Evolutionary conservation across 805 yeast genomes (phyloP), one percentile per base, ranked within the genome.

Genomic region (Tetrapisispora namnaoensis): DNA sequence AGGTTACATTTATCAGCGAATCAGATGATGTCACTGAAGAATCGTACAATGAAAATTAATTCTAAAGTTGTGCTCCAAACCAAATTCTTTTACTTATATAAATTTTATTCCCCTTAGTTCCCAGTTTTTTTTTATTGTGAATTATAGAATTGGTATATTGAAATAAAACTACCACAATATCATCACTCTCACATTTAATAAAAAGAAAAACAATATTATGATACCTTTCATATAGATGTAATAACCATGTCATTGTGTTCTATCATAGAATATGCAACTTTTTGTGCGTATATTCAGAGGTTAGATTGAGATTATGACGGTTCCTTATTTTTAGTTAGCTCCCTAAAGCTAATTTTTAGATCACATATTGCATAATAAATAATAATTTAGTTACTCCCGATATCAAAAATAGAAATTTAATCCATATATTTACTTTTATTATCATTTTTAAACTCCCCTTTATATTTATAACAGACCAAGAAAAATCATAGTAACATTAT

Each of bases 1-100:
- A 65, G 53, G 66, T 65, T 35, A 63, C 69, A n/a, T 65, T 65
- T 51, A 65, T 65, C 32, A 60, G 67, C 14, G 64, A 61, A 53
- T 55, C 66, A 28, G 65, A 58, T 20, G 56, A 47, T 24, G 58
- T 57, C 32, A 55, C 61, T 10, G 60, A 57, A 20, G 65, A 61
- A 49, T 53, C 44, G 3, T 43, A 37, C 41, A 39, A 47, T n/a
- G 50, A 47, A 43, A 21, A 44, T 20, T 40, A 17, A 27, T n/a
- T n/a, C 2, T n/a, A 27, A 5, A n/a, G 4, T 9, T 38, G 16
- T 2, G 11, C 10, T 21, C n/a, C 8, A 17, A 38, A 10, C 10
- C 3, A 13, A 38, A 2, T 14, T 14, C 24, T 9, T 38, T 38
- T 38, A 32, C 35, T 32, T 32, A 32, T 32, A 32, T 32, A 32